A percentile compares a stretch with the other conserved stretches of the same genome.
phyloP scores from a whole-genome alignment of 2,329 filamentous ascomycete species.

The Truncatella angustata region DNA sequence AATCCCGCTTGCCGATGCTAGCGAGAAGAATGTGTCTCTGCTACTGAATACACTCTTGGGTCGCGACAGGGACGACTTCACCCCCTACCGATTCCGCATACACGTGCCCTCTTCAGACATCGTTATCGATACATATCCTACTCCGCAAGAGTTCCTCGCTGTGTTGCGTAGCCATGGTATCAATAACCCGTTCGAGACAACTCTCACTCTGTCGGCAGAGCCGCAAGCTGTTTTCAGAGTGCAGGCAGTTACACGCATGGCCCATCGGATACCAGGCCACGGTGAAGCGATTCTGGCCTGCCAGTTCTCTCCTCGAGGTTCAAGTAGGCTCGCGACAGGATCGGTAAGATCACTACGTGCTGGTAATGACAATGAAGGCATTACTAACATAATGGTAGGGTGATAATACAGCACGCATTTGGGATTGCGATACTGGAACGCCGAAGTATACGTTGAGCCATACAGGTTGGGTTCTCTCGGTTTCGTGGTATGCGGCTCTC shows the following conservation, averaged over 20 bases:
- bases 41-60: constrained; percentile 82
- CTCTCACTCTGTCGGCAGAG: constrained; percentile 56
- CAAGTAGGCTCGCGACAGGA: constrained; percentile 78
- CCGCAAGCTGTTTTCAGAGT: constrained; percentile 94
- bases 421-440: constrained; percentile 93
- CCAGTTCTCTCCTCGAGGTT: constrained; percentile 79
- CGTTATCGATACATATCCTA: constrained; percentile 55
- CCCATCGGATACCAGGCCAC: constrained; percentile 85
- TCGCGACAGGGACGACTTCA: constrained; percentile 59
- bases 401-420: constrained; percentile 87
- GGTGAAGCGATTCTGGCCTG: constrained; percentile 85
- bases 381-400: too few relatives aligned
- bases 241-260: constrained; percentile 85
- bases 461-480: constrained; percentile 83
- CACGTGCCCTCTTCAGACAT: constrained; percentile 53
- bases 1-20: constrained; percentile 80
- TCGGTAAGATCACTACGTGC: too few relatives aligned
- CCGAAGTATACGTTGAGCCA: constrained; percentile 84
- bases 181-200: constrained; percentile 56
- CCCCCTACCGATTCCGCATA: constrained; percentile 62
- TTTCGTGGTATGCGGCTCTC: too few relatives aligned
- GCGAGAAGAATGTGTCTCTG: constrained; percentile 84
- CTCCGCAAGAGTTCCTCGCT: constrained; percentile 46
- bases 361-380: too few relatives aligned
- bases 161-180: constrained; percentile 56